Evolutionary conservation across 139 green algal genomes (phyloP).

Genomic region (Chlorella ohadii): DNA sequence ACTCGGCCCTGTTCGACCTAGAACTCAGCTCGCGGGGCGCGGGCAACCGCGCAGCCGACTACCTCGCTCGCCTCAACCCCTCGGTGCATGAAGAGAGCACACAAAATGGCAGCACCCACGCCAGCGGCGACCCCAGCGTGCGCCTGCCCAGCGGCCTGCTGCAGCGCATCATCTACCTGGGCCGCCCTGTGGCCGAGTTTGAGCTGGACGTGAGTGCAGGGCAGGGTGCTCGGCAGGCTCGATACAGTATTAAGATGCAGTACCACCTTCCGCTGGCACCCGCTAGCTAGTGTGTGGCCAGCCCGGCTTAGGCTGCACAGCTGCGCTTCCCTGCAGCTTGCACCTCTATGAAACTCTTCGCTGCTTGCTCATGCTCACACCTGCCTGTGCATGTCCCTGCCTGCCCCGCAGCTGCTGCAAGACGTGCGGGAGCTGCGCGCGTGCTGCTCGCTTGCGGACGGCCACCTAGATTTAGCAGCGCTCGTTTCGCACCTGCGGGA

Average conservation of each 20-base stretch:
- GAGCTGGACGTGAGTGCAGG: slow-evolving; percentile 39
- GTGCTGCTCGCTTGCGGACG: slow-evolving; percentile 3
- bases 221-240: too few species aligned
- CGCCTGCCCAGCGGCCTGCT: slow-evolving; percentile 18
- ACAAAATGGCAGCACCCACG: neutral
- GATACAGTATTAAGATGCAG: neutral
- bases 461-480: slow-evolving; percentile 21
- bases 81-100: neutral
- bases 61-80: slow-evolving; percentile 8
- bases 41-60: neutral
- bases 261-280: neutral
- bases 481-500: slow-evolving; percentile 30
- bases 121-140: slow-evolving; percentile 4
- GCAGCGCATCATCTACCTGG: slow-evolving; percentile 46
- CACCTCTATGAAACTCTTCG: too few species aligned
- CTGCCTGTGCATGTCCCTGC: neutral
- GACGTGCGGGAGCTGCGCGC: slow-evolving; percentile 23
- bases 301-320: too few species aligned
- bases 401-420: slow-evolving; percentile 38
- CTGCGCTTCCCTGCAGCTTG: neutral
- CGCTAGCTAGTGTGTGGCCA: too few species aligned
- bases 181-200: slow-evolving; percentile 40
- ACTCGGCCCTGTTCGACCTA: slow-evolving; percentile 49
- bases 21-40: slow-evolving; percentile 32
- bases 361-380: neutral